Evolutionary conservation across 2,329 filamentous ascomycete genomes (phyloP).

Genomic region (Microcera coccophila): DNA sequence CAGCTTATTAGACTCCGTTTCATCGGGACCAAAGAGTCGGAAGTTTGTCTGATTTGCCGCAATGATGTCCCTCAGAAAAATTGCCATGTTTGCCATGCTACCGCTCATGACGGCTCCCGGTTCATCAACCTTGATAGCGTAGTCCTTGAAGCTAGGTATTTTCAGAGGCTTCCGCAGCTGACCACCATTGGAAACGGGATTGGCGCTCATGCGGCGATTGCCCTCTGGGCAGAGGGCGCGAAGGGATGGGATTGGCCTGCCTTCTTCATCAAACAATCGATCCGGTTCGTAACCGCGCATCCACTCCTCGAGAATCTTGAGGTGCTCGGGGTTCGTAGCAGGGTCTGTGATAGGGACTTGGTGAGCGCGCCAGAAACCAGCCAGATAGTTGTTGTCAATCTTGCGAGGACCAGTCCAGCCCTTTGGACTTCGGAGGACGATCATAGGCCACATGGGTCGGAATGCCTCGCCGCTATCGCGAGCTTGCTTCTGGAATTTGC

Average conservation of each 20-base stretch:
- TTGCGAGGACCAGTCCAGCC: slow-evolving; percentile 75
- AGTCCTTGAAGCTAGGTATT: slow-evolving; percentile 67
- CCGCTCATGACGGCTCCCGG: slow-evolving; percentile 53
- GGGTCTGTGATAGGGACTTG: slow-evolving; percentile 74
- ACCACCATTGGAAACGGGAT: slow-evolving; percentile 71
- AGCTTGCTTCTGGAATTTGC: slow-evolving; percentile 64
- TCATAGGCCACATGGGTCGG: slow-evolving; percentile 74
- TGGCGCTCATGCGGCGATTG: slow-evolving; percentile 69
- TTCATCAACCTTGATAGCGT: slow-evolving; percentile 59
- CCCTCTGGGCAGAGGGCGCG: slow-evolving; percentile 62
- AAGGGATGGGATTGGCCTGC: slow-evolving; percentile 60
- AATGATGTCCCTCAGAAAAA: slow-evolving; percentile 65
- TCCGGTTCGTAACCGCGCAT: slow-evolving; percentile 75
- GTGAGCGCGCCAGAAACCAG: slow-evolving; percentile 75
- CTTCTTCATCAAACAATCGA: slow-evolving; percentile 62
- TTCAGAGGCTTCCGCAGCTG: slow-evolving; percentile 61
- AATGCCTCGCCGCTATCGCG: slow-evolving; percentile 66
- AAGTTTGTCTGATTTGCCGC: slow-evolving; percentile 63
- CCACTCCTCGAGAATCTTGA: slow-evolving; percentile 69
- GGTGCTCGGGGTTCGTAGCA: slow-evolving; percentile 58
- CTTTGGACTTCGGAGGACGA: slow-evolving; percentile 72
- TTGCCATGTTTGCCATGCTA: slow-evolving; percentile 68
- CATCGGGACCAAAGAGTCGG: slow-evolving; percentile 74
- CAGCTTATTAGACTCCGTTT: slow-evolving; percentile 79
- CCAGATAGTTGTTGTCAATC: slow-evolving; percentile 65